phyloP scores from a whole-genome alignment of 2,329 filamentous ascomycete species.

The Pyrenophora tritici-repentis region DNA sequence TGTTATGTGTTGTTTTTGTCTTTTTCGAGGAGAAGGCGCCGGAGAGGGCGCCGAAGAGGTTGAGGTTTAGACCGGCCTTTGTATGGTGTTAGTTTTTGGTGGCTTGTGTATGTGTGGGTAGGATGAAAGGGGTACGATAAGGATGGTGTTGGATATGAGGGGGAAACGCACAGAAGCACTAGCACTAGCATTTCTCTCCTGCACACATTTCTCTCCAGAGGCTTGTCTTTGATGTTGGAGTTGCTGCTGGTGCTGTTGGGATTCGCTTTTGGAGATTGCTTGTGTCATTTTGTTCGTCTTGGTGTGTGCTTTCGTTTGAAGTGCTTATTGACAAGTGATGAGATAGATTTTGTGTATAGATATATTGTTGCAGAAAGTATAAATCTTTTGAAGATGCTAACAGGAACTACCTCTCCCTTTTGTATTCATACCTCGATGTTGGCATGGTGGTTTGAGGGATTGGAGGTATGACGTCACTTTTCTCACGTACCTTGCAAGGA shows the following conservation, averaged over 20 bases:
- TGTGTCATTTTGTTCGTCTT: constrained; percentile 22
- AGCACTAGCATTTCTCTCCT: constrained; percentile 39
- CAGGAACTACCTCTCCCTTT: not conserved
- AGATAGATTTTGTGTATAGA: no score
- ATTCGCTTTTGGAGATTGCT: constrained; percentile 32
- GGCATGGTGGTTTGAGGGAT: not conserved
- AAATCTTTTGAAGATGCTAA: no score
- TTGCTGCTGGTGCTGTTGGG: constrained; percentile 15
- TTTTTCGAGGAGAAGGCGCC: constrained; percentile 38
- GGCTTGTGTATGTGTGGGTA: no score
- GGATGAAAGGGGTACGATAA: no score
- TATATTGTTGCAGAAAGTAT: no score
- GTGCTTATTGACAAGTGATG: no score
- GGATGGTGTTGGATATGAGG: no score
- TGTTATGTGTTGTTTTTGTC: constrained; percentile 38
- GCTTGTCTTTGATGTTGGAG: constrained; percentile 25
- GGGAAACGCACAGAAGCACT: constrained; percentile 41
- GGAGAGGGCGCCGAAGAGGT: constrained; percentile 43
- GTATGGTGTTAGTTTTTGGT: no score
- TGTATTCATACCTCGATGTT: constrained; percentile 3
- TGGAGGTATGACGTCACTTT: constrained; percentile 27
- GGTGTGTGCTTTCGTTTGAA: no score
- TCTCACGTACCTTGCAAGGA: not conserved
- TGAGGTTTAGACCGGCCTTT: constrained; percentile 41
- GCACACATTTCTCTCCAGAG: constrained; percentile 29